Evolutionary conservation across 2,329 filamentous ascomycete genomes (phyloP).

Genomic region (Akanthomyces uredinophilus): DNA sequence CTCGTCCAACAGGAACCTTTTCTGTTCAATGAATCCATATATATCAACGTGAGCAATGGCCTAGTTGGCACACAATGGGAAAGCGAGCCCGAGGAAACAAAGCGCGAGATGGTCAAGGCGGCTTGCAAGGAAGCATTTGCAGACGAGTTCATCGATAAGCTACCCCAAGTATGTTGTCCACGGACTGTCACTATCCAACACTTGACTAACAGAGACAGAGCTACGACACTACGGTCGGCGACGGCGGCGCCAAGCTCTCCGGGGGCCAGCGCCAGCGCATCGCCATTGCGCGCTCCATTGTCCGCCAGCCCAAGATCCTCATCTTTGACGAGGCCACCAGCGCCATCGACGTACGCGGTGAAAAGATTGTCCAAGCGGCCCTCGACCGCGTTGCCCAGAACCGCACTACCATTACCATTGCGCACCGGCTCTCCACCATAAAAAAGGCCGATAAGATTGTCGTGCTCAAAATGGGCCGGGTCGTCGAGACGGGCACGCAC

Average conservation of each 20-base stretch:
- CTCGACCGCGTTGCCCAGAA: conserved; percentile 52
- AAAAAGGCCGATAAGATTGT: conserved; percentile 74
- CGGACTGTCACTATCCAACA: background rate
- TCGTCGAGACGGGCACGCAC: conserved; percentile 72
- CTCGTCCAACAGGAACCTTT: conserved; percentile 66
- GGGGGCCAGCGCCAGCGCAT: conserved; percentile 72
- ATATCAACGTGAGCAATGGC: conserved; percentile 57
- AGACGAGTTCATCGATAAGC: conserved; percentile 60
- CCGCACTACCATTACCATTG: conserved; percentile 68
- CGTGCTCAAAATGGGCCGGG: conserved; percentile 65
- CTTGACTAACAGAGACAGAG: conserved; percentile 37
- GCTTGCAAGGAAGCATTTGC: conserved; percentile 65
- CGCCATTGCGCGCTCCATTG: conserved; percentile 63
- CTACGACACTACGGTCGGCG: conserved; percentile 71
- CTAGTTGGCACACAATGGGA: conserved; percentile 50
- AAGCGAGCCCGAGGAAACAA: conserved; percentile 47
- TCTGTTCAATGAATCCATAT: conserved; percentile 62
- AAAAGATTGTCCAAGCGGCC: conserved; percentile 59
- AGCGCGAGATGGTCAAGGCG: conserved; percentile 54
- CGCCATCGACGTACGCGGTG: conserved; percentile 52
- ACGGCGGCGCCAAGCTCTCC: conserved; percentile 70
- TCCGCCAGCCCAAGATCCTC: conserved; percentile 61
- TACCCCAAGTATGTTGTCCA: conserved; percentile 45
- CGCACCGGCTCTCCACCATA: conserved; percentile 69
- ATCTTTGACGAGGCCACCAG: conserved; percentile 76